Base-by-base conservation (phyloP, 2,329 filamentous ascomycete species). In the Cercospora sp. region DNA sequence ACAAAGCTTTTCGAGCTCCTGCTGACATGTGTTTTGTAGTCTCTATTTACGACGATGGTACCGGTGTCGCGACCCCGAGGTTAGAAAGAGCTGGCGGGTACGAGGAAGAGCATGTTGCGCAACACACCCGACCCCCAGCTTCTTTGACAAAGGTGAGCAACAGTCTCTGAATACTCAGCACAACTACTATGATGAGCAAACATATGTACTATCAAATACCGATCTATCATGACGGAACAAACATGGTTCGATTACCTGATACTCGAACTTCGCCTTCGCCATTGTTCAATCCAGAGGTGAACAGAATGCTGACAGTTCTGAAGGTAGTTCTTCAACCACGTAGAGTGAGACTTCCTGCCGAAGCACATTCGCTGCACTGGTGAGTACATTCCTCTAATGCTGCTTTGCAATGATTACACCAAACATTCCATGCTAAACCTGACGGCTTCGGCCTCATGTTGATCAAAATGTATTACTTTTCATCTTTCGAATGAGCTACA, bases 371-470 rank as follows among this genome's bases (percentile, higher is more conserved):
- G 12, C 48, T 59, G 13, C 9, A 23, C 30, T 60, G 65, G 75
- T 76, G 73, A 73, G 75, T 75, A 71, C 67, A 71, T 61, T 71
- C 60, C 69, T 66, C 65, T 67, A 72, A 57, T 65, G 31, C 63
- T 36, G 39, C 63, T 31, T 51, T 81, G 81, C 61, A 57, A 81
- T 91, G 90, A 92, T 92, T 89, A 87, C 83, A 80, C 78, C 77
- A 83, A 83, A 86, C 81, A 88, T 89, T 90, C 88, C 87, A 90
- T 91, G 89, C 89, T 91, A 91, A 91, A 87, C 82, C 90, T 84
- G 89, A 92, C 88, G 84, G 80, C 78, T 71, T 72, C 75, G 73
- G 78, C 75, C 77, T 87, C 89, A 87, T 90, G 86, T 87, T 91
- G 82, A 81, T 83, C 77, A 81, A 82, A 87, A 84, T 83, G 85